Evolutionary conservation across 768 basidiomycete species (phyloP), one percentile per base, ranked within the genome.

Genomic region (Harrya chromipes): DNA sequence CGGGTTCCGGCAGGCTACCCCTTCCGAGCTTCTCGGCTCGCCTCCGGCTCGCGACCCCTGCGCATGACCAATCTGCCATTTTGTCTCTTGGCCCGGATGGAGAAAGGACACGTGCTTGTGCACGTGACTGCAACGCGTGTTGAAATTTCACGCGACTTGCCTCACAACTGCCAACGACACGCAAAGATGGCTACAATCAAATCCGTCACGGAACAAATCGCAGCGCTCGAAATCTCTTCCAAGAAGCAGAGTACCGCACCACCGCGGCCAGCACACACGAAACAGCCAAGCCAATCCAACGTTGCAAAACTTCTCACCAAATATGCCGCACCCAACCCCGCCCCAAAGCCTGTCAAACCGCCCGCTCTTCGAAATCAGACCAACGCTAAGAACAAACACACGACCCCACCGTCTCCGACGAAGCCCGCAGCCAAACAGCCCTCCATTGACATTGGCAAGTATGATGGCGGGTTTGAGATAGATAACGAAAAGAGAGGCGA

Each of bases 391-490:
- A 61, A 52, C 37, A 61, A 53, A 35, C 65, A 60, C 21, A 57
- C 56, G 17, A 62, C 69, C 21, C 71, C 62, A 21, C 58, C 59
- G 4, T 46, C 50, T 12, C 49, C 56, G 21, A 58, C 54, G 27
- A 67, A 63, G 47, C 43, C 49, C 19, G 49, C 43, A 21, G 19
- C 62, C 23, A 57, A 67, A 56, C 31, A 59, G 19, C 29, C 57
- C 35, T 20, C 40, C 10, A 68, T 91, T 35, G 90, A 92, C 60
- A 91, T 97, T 29, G 94, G 95, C 24, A 78, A 73, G 40, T 99
- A 99, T 66, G 95, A 99, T 55, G 94, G 94, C n/a, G 94, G 94
- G 3, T 79, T 97, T n/a, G 94, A 97, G 70, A 72, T 82, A 29
- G 95, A 97, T 55, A 84, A 89, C 43, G 86, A 87, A 62, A 87